Percentiles rank a stretch among this genome's conserved stretches.
Evolutionary conservation across 2,329 filamentous ascomycete genomes (phyloP).

Genomic region (Epicoccum nigrum): DNA sequence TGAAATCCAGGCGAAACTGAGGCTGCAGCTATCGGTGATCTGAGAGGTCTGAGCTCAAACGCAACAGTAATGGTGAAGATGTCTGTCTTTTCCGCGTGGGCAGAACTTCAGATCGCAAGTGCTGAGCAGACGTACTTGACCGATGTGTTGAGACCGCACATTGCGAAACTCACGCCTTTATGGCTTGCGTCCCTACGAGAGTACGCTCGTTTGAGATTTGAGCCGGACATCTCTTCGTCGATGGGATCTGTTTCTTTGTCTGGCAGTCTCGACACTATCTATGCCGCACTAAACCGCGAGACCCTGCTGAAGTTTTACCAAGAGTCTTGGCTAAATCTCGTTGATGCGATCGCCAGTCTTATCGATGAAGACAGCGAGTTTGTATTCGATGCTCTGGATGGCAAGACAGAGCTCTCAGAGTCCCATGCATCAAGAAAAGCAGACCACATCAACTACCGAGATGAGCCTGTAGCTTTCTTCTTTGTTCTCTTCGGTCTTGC

Average conservation of each 20-base stretch:
- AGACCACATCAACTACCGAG: slow-evolving; percentile 90
- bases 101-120: slow-evolving; percentile 93
- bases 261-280: slow-evolving; percentile 89
- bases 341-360: slow-evolving; percentile 94
- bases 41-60: slow-evolving; percentile 91
- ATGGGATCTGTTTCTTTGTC: slow-evolving; percentile 80
- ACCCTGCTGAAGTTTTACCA: slow-evolving; percentile 95
- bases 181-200: slow-evolving; percentile 94
- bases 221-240: slow-evolving; percentile 94
- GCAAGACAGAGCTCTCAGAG: slow-evolving; percentile 62
- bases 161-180: slow-evolving; percentile 85
- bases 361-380: slow-evolving; percentile 98
- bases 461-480: slow-evolving; percentile 98
- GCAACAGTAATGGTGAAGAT: slow-evolving; percentile 99
- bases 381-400: slow-evolving; percentile 94
- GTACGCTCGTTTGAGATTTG: slow-evolving; percentile 90
- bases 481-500: slow-evolving; percentile 97
- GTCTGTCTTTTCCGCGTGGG: slow-evolving; percentile 96
- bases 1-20: slow-evolving; percentile 65
- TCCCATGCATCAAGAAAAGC: slow-evolving; percentile 60
- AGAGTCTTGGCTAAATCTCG: slow-evolving; percentile 93
- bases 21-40: slow-evolving; percentile 86
- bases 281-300: slow-evolving; percentile 91
- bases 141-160: slow-evolving; percentile 87
- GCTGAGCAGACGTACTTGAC: slow-evolving; percentile 87